Evolutionary conservation across 1,139 yeast genomes (phyloP).

Genomic region (Sugiyamaella grinbergsii): DNA sequence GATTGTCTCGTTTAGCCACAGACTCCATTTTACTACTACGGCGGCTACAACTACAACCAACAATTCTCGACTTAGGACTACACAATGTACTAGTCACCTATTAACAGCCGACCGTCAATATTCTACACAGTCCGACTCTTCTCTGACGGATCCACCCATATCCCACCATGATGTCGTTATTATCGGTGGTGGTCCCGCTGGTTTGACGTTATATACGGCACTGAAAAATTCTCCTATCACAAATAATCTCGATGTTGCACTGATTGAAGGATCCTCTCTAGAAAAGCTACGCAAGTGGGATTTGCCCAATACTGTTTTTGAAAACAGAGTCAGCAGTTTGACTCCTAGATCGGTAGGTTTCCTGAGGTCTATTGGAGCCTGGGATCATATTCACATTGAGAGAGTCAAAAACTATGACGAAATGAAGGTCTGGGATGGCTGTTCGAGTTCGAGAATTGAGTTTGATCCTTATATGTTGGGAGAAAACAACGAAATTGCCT

Average conservation of each 20-base stretch:
- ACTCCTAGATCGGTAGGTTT: constrained; percentile 79
- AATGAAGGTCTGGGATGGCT: constrained; percentile 84
- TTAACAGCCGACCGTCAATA: neutral
- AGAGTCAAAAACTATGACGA: constrained; percentile 79
- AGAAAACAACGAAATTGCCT: constrained; percentile 53
- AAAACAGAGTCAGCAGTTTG: constrained; percentile 82
- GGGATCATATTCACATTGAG: constrained; percentile 67
- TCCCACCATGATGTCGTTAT: constrained; percentile 64
- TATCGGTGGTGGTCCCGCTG: constrained; percentile 98
- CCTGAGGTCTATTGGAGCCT: constrained; percentile 70
- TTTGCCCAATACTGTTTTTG: constrained; percentile 60
- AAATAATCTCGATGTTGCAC: constrained; percentile 58
- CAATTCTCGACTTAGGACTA: too few species aligned
- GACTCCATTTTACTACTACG: neutral
- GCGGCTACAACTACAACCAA: neutral
- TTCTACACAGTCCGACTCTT: neutral
- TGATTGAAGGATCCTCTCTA: constrained; percentile 73
- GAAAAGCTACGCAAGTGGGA: constrained; percentile 54
- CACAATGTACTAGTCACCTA: neutral
- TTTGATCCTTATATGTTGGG: constrained; percentile 57
- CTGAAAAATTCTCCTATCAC: constrained; percentile 66
- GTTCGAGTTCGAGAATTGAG: constrained; percentile 66
- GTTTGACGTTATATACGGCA: constrained; percentile 81
- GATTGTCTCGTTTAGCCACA: neutral
- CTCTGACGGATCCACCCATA: neutral